Evolutionary conservation across 306 rosid species (phyloP), one percentile per base, ranked within the genome.

Genomic region (Vigna hirtella): DNA sequence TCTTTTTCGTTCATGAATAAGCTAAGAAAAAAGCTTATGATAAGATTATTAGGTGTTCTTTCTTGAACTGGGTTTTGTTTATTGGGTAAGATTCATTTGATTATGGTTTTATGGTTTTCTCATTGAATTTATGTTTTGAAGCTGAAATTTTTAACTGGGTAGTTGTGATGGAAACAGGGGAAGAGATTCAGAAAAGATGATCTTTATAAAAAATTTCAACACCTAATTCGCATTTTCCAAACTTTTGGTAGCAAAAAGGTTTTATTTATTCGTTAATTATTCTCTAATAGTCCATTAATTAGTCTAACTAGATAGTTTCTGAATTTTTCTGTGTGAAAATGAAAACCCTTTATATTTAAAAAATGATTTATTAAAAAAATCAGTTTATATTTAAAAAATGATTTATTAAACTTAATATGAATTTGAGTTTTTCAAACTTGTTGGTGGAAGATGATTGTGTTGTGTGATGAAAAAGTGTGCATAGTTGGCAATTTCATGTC

Each of bases 101-200:
- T 10, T 30, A 28, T 24, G 28, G 28, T 24, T 24, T 24, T 24
- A 26, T 26, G 3, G 28, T 26, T 26, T 26, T 26, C 2, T 2
- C 28, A 2, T 26, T 26, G 3, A 57, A 66, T 74, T 49, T 34
- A 68, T 0, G 18, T 1, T 56, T 34, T 28, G 17, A 26, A 66
- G 20, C 49, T 38, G 28, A 36, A 24, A 50, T 38, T 70, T 40
- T 36, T 4, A 38, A 6, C 12, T 49, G 67, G 76, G 79, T 55
- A 70, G 85, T 34, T 34, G 38, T 34, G 85, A 38, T 28, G 22
- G 82, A 51, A 43, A 20, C 32, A 16, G 20, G 24, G 6, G 63
- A 36, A 26, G 8, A 59, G 28, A 40, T 52, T 74, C 58, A 12
- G 10, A 40, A 14, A 28, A 74, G n/a, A 34, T 13, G 30, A 1